Conservation (phyloP, 23 red algal genomes). For the Rhodosorus marinus region DNA sequence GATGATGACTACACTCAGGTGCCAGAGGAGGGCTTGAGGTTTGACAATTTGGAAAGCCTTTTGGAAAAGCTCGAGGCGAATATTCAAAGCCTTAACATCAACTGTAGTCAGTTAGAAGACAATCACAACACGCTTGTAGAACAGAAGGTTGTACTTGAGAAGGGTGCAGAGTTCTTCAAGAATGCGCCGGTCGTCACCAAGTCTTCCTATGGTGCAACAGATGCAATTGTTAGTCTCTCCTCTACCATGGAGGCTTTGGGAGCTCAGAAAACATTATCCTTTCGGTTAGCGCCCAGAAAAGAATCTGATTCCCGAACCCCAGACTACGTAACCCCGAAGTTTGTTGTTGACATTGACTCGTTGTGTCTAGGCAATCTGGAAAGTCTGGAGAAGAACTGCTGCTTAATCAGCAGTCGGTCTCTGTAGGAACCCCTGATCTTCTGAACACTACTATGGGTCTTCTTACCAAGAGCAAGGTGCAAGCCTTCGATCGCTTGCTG, state of each 20-base stretch:
- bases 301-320: no score
- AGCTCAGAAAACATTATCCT: no score
- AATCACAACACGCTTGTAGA: slow-evolving; percentile 52
- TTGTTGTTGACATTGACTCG: no score
- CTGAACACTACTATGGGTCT: no score
- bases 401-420: no score
- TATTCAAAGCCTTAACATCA: slow-evolving; percentile 42
- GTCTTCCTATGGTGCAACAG: slow-evolving; percentile 11
- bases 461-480: slow-evolving; percentile 9
- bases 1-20: background rate
- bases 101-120: slow-evolving; percentile 34
- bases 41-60: slow-evolving; percentile 53
- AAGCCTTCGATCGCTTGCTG: slow-evolving; percentile 70
- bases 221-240: no score
- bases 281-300: no score
- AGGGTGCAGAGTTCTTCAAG: slow-evolving; percentile 55
- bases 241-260: no score
- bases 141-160: slow-evolving; percentile 51
- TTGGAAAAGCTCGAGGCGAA: slow-evolving; percentile 28
- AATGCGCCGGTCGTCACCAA: slow-evolving; percentile 11
- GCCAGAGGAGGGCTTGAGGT: background rate
- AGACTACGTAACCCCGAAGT: no score
- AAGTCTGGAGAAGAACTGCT: no score
- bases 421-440: no score
- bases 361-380: no score